Percentiles rank a stretch among this genome's conserved stretches.
phyloP scores from a whole-genome alignment of 768 basidiomycete genomes.

The Gelatoporia subvermispora region DNA sequence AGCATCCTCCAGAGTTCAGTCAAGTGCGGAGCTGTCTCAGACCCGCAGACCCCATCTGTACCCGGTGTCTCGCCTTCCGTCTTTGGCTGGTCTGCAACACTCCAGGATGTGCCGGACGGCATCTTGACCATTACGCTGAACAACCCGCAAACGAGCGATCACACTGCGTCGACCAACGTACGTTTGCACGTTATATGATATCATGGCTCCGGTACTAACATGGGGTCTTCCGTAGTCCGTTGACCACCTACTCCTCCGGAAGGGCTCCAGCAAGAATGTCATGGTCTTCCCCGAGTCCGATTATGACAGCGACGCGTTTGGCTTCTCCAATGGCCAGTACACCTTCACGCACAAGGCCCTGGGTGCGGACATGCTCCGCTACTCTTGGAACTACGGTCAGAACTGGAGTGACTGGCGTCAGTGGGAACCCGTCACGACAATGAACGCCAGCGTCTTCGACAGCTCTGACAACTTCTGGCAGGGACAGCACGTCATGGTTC shows the following conservation, averaged over 20 bases:
- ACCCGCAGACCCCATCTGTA: slow-evolving; percentile 45
- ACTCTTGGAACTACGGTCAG: slow-evolving; percentile 80
- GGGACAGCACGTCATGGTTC: slow-evolving; percentile 83
- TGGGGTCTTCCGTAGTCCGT: slow-evolving; percentile 35
- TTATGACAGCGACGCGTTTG: slow-evolving; percentile 62
- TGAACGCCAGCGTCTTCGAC: slow-evolving; percentile 55
- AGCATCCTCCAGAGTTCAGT: slow-evolving; percentile 40
- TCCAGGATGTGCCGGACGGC: slow-evolving; percentile 76
- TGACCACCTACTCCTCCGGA: slow-evolving; percentile 79
- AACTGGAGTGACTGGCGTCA: slow-evolving; percentile 78
- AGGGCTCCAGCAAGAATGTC: slow-evolving; percentile 68
- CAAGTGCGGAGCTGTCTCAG: slow-evolving; percentile 43
- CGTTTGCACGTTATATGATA: slow-evolving; percentile 18
- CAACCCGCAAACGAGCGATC: slow-evolving; percentile 42
- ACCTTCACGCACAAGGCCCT: slow-evolving; percentile 76
- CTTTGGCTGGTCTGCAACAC: slow-evolving; percentile 73
- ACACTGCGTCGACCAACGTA: slow-evolving; percentile 52
- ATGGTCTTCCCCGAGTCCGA: slow-evolving; percentile 86
- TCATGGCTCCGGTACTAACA: not conserved
- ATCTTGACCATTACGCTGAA: slow-evolving; percentile 68
- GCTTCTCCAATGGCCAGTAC: slow-evolving; percentile 57
- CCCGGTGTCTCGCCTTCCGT: slow-evolving; percentile 50
- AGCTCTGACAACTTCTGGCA: slow-evolving; percentile 57
- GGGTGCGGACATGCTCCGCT: slow-evolving; percentile 85
- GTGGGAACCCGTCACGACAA: slow-evolving; percentile 70